Percentiles rank a stretch among this genome's conserved stretches.
phyloP scores from a whole-genome alignment of 345 rosid species.

The Carallia pectinifolia region DNA sequence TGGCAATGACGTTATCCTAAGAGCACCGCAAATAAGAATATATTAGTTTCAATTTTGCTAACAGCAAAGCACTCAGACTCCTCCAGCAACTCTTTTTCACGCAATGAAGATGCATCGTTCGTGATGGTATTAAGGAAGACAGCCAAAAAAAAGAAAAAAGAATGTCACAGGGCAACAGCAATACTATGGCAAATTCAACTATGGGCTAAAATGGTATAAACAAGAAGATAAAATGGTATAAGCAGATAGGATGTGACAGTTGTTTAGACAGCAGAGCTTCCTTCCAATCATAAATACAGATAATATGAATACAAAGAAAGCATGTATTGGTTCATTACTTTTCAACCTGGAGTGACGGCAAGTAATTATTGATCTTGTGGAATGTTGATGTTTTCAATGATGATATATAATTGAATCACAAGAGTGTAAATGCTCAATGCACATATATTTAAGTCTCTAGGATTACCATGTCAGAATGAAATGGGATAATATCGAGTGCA shows the following conservation, averaged over 20 bases:
- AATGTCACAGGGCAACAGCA: background rate
- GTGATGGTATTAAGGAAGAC: background rate
- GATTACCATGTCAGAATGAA: background rate
- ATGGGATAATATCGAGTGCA: background rate
- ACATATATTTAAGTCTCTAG: background rate
- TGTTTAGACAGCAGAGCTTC: no score
- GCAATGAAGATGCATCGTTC: background rate
- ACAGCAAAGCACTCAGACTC: background rate
- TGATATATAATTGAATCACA: background rate
- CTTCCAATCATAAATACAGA: no score
- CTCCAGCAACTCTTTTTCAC: background rate
- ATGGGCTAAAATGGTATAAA: no score
- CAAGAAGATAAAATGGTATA: no score
- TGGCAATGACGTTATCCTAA: conserved; percentile 65
- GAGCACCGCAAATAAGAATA: conserved; percentile 7
- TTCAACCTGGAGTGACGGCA: no score
- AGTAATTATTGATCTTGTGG: background rate
- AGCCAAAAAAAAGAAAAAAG: background rate
- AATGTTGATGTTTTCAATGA: background rate
- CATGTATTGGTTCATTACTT: no score
- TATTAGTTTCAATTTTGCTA: conserved; percentile 3
- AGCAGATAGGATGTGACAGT: no score
- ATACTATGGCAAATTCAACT: no score
- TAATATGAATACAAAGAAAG: no score
- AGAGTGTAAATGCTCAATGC: background rate